phyloP scores from a whole-genome alignment of 2,329 filamentous ascomycete species.

The Pseudocercospora vitis region DNA sequence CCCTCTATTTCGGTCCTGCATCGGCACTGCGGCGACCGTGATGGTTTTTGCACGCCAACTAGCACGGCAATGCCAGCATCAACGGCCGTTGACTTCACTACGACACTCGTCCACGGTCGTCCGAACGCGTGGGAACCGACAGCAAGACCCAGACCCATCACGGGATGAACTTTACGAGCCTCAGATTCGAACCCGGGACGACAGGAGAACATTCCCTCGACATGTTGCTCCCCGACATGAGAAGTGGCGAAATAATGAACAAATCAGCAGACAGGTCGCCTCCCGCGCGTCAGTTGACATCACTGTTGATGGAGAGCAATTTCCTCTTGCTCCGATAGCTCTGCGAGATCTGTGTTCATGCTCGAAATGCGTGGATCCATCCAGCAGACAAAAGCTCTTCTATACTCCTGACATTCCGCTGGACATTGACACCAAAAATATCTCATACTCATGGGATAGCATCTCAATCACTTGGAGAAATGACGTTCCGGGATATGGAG shows the following conservation, averaged over 20 bases:
- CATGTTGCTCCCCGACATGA: too few species aligned
- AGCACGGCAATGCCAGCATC: conserved; percentile 1
- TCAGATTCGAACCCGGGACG: too few species aligned
- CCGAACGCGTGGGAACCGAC: too few species aligned
- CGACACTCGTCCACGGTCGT: too few species aligned
- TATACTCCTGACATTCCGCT: conserved; percentile 63
- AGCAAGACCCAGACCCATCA: too few species aligned
- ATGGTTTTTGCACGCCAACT: background rate
- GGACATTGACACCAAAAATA: conserved; percentile 44
- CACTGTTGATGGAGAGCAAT: conserved; percentile 1
- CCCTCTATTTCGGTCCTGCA: too few species aligned
- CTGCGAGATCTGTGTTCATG: conserved; percentile 62
- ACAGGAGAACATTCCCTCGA: too few species aligned
- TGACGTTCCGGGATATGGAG: conserved; percentile 50
- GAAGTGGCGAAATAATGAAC: too few species aligned
- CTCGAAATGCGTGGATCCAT: conserved; percentile 56
- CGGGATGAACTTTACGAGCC: too few species aligned
- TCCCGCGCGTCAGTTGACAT: background rate
- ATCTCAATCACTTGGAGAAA: conserved; percentile 59
- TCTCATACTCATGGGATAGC: conserved; percentile 36
- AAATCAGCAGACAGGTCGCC: too few species aligned
- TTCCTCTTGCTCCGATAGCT: conserved; percentile 31
- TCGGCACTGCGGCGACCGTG: background rate
- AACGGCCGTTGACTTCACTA: too few species aligned
- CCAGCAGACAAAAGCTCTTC: conserved; percentile 64